These are phyloP conservation scores for Pleurostoma richardsiae DNA, from an alignment of 2,329 filamentous ascomycete genomes.

Conservation along the genomic window DNA sequence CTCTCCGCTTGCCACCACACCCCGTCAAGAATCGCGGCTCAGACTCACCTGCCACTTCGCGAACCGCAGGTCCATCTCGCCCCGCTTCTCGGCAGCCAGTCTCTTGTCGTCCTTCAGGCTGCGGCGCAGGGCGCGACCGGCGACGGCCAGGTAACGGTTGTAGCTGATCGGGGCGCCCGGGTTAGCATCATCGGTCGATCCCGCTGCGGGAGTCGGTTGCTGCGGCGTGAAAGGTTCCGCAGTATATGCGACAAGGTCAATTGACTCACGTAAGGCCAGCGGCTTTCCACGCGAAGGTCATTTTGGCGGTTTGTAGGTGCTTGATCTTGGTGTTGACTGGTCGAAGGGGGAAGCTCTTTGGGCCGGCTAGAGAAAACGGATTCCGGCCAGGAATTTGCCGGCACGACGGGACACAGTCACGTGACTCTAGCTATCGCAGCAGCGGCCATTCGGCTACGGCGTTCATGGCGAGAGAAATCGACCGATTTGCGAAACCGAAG, in stretches of 20 bases:
- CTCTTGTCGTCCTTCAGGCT: constrained; percentile 95
- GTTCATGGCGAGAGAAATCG: no score
- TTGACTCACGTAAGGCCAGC: constrained; percentile 85
- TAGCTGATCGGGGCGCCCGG: constrained; percentile 57
- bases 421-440: no score
- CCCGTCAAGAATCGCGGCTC: neutral
- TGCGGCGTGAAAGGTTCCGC: neutral
- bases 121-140: constrained; percentile 89
- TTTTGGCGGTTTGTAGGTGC: constrained; percentile 51
- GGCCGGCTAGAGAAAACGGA: no score
- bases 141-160: constrained; percentile 98
- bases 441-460: no score
- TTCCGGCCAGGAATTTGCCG: no score
- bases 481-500: no score
- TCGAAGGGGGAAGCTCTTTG: constrained; percentile 17
- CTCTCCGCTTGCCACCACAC: neutral
- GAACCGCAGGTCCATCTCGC: constrained; percentile 84
- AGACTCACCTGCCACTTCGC: constrained; percentile 89
- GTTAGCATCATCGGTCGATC: constrained; percentile 24
- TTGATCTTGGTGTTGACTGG: constrained; percentile 15
- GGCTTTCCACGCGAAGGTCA: constrained; percentile 98
- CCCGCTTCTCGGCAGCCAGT: constrained; percentile 80
- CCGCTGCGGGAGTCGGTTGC: neutral
- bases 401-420: no score
- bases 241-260: constrained; percentile 7